These are phyloP conservation scores for Gossypium ekmanianum DNA, from an alignment of 345 rosid species.

Conservation along the genomic window DNA sequence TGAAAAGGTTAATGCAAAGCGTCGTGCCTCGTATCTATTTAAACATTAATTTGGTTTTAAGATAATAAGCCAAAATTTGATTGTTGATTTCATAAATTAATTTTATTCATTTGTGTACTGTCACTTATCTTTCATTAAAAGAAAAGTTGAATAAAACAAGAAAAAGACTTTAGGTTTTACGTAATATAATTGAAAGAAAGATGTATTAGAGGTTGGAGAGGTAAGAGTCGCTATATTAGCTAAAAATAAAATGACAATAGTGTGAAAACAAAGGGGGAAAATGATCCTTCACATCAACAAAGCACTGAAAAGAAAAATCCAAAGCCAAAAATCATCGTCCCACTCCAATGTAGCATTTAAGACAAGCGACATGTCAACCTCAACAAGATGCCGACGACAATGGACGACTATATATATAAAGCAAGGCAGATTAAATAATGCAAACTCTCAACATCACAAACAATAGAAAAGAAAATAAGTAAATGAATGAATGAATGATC, in stretches of 20 bases:
- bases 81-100: not conserved
- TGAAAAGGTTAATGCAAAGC: too few species aligned
- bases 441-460: not conserved
- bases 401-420: not conserved
- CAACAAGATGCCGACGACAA: slow-evolving; percentile 4
- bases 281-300: not conserved
- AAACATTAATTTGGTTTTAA: not conserved
- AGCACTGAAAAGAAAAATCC: not conserved
- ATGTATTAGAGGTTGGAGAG: not conserved
- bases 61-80: not conserved
- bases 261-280: not conserved
- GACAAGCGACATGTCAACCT: not conserved
- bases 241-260: not conserved
- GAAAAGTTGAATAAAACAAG: too few species aligned
- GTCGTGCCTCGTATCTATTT: not conserved
- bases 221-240: not conserved
- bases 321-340: not conserved
- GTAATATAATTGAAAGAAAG: not conserved
- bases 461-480: not conserved
- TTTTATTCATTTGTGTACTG: not conserved
- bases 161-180: not conserved
- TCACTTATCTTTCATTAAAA: too few species aligned
- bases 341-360: not conserved
- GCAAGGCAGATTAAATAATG: not conserved
- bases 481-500: not conserved